phyloP scores from a whole-genome alignment of 2,329 filamentous ascomycete species.

The Ceratocystis lukuohia region DNA sequence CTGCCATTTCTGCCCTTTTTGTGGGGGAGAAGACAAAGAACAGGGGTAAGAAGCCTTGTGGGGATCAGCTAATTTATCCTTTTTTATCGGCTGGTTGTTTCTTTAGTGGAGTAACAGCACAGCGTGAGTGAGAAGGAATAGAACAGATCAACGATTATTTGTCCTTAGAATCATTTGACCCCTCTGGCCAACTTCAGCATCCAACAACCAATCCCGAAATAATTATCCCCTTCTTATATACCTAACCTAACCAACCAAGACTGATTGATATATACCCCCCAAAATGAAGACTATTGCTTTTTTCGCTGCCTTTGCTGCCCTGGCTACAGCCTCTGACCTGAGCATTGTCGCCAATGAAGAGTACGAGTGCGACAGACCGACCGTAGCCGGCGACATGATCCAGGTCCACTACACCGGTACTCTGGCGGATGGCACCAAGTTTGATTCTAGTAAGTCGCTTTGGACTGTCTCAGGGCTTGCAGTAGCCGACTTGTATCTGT shows the following conservation, averaged over 20 bases:
- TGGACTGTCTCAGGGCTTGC: background rate
- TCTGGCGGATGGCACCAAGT: constrained; percentile 62
- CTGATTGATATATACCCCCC: constrained; percentile 16
- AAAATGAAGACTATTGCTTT: constrained; percentile 38
- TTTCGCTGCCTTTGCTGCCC: constrained; percentile 38
- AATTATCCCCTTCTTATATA: background rate
- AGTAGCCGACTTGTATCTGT: constrained; percentile 5
- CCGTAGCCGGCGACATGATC: constrained; percentile 61
- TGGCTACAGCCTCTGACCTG: constrained; percentile 47
- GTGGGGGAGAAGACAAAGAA: no score
- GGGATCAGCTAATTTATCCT: background rate
- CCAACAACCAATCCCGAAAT: background rate
- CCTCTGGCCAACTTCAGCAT: background rate
- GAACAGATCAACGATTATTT: constrained; percentile 1
- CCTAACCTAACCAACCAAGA: background rate
- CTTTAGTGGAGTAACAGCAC: background rate
- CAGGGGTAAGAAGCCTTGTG: background rate
- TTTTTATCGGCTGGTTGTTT: background rate
- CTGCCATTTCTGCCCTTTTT: background rate
- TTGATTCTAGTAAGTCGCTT: constrained; percentile 54
- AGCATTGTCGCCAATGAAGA: constrained; percentile 63
- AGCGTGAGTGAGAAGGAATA: background rate
- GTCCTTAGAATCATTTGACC: background rate
- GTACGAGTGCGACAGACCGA: constrained; percentile 70
- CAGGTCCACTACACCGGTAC: constrained; percentile 83